Base-by-base conservation (phyloP, 1,139 yeast species). In the Arxiozyma heterogenica region DNA sequence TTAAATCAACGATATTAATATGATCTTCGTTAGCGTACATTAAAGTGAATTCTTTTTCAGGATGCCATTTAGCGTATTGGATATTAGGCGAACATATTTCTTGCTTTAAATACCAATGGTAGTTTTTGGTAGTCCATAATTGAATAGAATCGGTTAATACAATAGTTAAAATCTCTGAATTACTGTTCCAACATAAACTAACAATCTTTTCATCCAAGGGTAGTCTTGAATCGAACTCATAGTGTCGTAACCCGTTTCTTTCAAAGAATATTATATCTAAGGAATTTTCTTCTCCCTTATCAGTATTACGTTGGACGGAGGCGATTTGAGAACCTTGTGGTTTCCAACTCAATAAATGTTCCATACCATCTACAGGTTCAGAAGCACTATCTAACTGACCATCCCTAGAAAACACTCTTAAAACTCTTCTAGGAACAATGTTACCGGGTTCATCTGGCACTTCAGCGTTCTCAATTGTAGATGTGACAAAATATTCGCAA, bases 101-200 rank as follows among this genome's bases (percentile, higher is more conserved):
- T 69, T 86, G 95, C 66, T 94, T 93, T 61, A 91, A 75, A 67
- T 86, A 89, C 98, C 98, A 94, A 67, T 91, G 95, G 69, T 91
- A 94, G 68, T 94, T 94, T 65, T 88, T 91, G 1, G 87, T 77
- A 1, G 95, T 84, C 98, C 98, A 94, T 42, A 94, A 72, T 66
- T 87, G 95, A 21, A 93, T 76, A 41, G 80, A 73, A 59, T 84
- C 78, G 1, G 71, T 61, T 38, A 85, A 71, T 53, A 81, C 84
- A 25, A 93, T 73, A 0, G 95, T 86, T 55, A 94, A 73, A 1
- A 88, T 77, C 61, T 90, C 95, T 52, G 94, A 84, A 61, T 85
- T 86, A 45, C 83, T 76, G 56, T 93, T 88, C 98, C 98, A 94
- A 46, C 79, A 76, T 21, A 93, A 59, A 49, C 75, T 75, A n/a